phyloP scores from a whole-genome alignment of 2,329 filamentous ascomycete species.

The Sarocladiaceae sp. region DNA sequence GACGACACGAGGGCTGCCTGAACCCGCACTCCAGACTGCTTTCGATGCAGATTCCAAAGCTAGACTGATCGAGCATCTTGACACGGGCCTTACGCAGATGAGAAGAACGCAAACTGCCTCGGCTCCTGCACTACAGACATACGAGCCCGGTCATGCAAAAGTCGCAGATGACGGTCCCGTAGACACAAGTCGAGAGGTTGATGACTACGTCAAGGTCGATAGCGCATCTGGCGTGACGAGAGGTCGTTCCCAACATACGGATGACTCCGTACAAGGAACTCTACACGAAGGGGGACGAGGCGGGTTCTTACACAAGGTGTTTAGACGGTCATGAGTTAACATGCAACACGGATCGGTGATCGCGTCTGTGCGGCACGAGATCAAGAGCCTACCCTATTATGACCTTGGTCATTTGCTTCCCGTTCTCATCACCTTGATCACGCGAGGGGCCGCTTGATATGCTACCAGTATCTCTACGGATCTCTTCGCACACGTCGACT shows the following conservation, averaged over 20 bases:
- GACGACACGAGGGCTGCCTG: constrained; percentile 33
- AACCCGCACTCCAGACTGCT: constrained; percentile 20
- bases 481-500: background rate
- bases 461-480: too few relatives aligned
- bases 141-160: constrained; percentile 25
- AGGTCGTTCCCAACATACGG: background rate
- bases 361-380: background rate
- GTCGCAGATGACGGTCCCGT: constrained; percentile 13
- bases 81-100: constrained; percentile 39
- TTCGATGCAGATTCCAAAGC: constrained; percentile 39
- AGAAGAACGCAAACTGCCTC: constrained; percentile 20
- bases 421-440: too few relatives aligned
- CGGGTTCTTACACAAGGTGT: constrained; percentile 29
- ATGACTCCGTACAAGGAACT: background rate
- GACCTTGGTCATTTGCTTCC: too few relatives aligned
- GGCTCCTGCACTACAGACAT: constrained; percentile 13
- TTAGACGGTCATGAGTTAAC: constrained; percentile 20
- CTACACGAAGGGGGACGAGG: constrained; percentile 20
- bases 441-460: too few relatives aligned
- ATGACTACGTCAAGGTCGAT: constrained; percentile 28
- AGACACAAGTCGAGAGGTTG: constrained; percentile 17
- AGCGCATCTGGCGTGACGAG: constrained; percentile 1
- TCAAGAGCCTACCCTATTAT: background rate
- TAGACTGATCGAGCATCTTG: constrained; percentile 42
- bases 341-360: too few relatives aligned